phyloP scores from a whole-genome alignment of 2,329 filamentous ascomycete species.

The Pestalotiopsis sp. region DNA sequence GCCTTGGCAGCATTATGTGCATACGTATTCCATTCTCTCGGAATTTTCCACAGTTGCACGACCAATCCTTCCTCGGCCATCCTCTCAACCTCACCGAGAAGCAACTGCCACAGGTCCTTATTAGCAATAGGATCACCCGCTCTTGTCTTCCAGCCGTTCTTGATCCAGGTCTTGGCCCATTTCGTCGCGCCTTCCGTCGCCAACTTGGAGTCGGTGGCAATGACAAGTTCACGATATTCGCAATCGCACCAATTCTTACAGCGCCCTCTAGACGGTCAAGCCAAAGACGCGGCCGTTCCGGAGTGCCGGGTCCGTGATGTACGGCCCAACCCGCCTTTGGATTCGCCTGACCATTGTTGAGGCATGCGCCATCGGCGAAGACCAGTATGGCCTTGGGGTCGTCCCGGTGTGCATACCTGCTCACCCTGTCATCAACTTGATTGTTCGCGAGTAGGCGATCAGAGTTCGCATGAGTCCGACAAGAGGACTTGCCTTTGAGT shows the following conservation, averaged over 20 bases:
- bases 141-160: slow-evolving; percentile 44
- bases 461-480: too few species aligned
- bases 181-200: slow-evolving; percentile 46
- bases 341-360: slow-evolving; percentile 39
- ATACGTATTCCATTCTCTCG: slow-evolving; percentile 39
- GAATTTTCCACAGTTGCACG: slow-evolving; percentile 51
- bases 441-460: too few species aligned
- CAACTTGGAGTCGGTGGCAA: slow-evolving; percentile 57
- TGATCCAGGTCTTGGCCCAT: slow-evolving; percentile 44
- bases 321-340: slow-evolving; percentile 44
- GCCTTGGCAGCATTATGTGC: slow-evolving; percentile 39
- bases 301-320: slow-evolving; percentile 21
- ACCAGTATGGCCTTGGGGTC: slow-evolving; percentile 38
- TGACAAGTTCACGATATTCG: slow-evolving; percentile 41
- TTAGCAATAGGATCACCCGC: slow-evolving; percentile 43
- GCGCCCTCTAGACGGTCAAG: slow-evolving; percentile 43
- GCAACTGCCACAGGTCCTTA: slow-evolving; percentile 51
- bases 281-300: slow-evolving; percentile 13
- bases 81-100: slow-evolving; percentile 43
- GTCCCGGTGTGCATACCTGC: slow-evolving; percentile 19
- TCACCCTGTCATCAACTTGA: too few species aligned
- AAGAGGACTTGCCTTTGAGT: too few species aligned
- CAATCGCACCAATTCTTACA: slow-evolving; percentile 45
- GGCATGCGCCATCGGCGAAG: slow-evolving; percentile 48
- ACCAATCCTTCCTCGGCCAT: slow-evolving; percentile 27